Evolutionary conservation across 345 rosid genomes (phyloP).

Genomic region (Erucastrum elatum): DNA sequence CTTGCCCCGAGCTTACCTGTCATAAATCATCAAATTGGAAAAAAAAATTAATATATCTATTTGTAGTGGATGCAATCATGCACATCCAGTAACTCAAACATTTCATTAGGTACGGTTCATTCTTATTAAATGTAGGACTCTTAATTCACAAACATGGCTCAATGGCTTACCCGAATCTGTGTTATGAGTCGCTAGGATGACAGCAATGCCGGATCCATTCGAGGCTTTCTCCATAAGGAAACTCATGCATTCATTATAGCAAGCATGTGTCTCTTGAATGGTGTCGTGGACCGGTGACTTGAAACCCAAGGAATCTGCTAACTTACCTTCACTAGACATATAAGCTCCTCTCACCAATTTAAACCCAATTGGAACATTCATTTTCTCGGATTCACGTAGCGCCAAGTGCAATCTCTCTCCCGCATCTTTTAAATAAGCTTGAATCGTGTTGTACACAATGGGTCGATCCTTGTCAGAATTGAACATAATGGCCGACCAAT

Average conservation of each 20-base stretch:
- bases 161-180: conserved; percentile 60
- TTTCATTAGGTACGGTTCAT: too few relatives aligned
- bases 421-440: conserved; percentile 81
- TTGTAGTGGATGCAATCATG: too few relatives aligned
- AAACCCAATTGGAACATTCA: conserved; percentile 69
- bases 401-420: conserved; percentile 60
- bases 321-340: conserved; percentile 61
- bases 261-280: conserved; percentile 67
- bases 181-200: conserved; percentile 82
- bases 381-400: conserved; percentile 49
- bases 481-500: conserved; percentile 52
- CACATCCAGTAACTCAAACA: too few relatives aligned
- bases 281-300: conserved; percentile 74
- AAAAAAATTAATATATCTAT: too few relatives aligned
- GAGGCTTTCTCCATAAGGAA: conserved; percentile 65
- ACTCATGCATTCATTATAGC: conserved; percentile 71
- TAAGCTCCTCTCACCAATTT: conserved; percentile 93
- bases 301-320: conserved; percentile 68
- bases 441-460: conserved; percentile 67
- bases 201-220: conserved; percentile 46
- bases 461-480: conserved; percentile 48
- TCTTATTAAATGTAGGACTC: too few relatives aligned
- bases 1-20: conserved; percentile 64
- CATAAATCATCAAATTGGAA: not conserved
- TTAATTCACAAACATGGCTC: not conserved